These are phyloP conservation scores for Scheffersomyces insectosa DNA, from an alignment of 1,139 yeast species.

Conservation along the genomic window DNA sequence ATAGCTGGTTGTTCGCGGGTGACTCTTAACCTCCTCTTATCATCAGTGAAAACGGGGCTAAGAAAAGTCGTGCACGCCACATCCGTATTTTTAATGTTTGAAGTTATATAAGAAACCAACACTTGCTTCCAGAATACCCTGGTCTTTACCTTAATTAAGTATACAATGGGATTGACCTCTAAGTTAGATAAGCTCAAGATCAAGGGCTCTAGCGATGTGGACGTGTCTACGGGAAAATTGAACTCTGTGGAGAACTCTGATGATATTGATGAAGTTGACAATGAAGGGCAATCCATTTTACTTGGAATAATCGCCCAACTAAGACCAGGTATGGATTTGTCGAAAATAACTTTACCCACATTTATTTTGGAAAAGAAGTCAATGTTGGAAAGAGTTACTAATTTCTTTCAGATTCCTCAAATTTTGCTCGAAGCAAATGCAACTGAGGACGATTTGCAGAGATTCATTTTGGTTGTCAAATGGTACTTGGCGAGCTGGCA, in stretches of 20 bases:
- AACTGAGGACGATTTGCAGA: conserved; percentile 55
- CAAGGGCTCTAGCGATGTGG: conserved; percentile 12
- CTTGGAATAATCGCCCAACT: conserved; percentile 86
- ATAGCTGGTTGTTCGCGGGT: neutral
- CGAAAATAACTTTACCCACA: conserved; percentile 91
- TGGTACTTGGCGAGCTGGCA: conserved; percentile 98
- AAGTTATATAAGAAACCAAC: neutral
- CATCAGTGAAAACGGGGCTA: neutral
- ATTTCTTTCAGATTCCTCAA: conserved; percentile 82
- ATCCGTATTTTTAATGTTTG: neutral
- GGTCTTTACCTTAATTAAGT: neutral
- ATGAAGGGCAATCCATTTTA: conserved; percentile 82
- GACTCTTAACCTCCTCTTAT: neutral
- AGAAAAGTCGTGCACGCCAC: neutral
- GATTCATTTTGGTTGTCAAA: conserved; percentile 72
- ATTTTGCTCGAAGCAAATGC: conserved; percentile 69
- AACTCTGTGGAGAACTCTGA: conserved; percentile 32
- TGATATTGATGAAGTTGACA: conserved; percentile 90
- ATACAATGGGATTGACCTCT: conserved; percentile 36
- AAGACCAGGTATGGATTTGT: conserved; percentile 88
- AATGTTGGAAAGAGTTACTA: conserved; percentile 93
- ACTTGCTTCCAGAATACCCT: neutral
- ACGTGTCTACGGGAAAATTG: conserved; percentile 1
- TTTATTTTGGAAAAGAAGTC: conserved; percentile 92
- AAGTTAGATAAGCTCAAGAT: conserved; percentile 35